Evolutionary conservation across 805 yeast genomes (phyloP), one percentile per base, ranked within the genome.

Genomic region (Spathaspora sp.): DNA sequence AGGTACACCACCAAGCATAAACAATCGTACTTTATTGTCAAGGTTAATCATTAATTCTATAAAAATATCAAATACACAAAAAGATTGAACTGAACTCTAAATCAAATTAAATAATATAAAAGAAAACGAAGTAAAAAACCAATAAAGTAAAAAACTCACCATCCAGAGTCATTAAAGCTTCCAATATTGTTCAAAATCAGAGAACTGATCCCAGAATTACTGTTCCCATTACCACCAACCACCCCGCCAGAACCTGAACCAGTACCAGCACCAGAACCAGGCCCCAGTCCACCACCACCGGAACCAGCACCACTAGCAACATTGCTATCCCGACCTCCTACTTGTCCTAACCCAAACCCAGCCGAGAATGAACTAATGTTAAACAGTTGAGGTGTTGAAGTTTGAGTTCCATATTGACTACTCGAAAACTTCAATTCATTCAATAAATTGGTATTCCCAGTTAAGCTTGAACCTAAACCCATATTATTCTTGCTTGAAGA

Each of bases 161-260:
- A 45, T 18, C 47, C 47, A 18, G 47, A 35, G n/a, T 45, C 47
- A 35, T 45, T 45, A 35, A 45, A 45, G 14, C 42, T 45, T 8
- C 28, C 20, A 16, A 45, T 45, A 35, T 45, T 45, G 38, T 45
- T 45, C 47, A 45, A 45, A 14, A 45, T 45, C 40, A 18, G 28
- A 16, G 47, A 31, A 29, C 40, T 31, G 4, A 20, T n/a, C 40
- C 39, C 38, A 5, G 43, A 11, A 40, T 3, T 23, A 23, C 6
- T 23, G 26, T 23, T 23, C 6, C 43, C n/a, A 29, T 29, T 29
- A 9, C 32, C 32, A 29, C 32, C 32, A 5, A 12, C 14, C 8
- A 9, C 43, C 9, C 44, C 28, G 18, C 44, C 26, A 42, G 44
- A 7, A 23, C 18, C 18, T 17, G 47, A 5, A 11, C 23, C 40